Conservation (phyloP, 2,329 filamentous ascomycete genomes). For the Exophiala oligosperma region DNA sequence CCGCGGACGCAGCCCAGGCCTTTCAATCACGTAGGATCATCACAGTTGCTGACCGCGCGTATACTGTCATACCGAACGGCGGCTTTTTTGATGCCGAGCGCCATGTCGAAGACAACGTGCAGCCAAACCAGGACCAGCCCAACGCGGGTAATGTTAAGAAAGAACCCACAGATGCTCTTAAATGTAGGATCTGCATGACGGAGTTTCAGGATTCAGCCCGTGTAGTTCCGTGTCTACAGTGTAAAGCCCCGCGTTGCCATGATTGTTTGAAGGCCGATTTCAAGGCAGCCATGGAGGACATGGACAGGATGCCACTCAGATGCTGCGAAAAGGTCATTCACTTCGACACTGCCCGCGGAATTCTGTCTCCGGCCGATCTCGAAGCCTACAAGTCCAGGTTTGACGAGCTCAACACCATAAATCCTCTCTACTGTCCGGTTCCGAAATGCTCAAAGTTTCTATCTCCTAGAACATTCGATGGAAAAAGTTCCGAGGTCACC, state of each 20-base stretch:
- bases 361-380: slow-evolving; percentile 39
- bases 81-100: slow-evolving; percentile 3
- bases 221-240: slow-evolving; percentile 21
- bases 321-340: slow-evolving; percentile 48
- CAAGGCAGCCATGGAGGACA: slow-evolving; percentile 14
- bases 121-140: not conserved
- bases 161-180: not conserved
- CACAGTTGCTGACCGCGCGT: not conserved
- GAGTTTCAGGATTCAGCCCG: slow-evolving; percentile 8
- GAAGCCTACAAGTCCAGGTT: slow-evolving; percentile 44
- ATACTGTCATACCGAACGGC: slow-evolving; percentile 3
- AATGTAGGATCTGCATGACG: slow-evolving; percentile 15
- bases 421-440: slow-evolving; percentile 52
- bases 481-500: slow-evolving; percentile 29
- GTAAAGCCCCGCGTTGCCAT: slow-evolving; percentile 16
- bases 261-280: slow-evolving; percentile 21
- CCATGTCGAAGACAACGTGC: not conserved
- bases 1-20: slow-evolving; percentile 15
- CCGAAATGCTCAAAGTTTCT: slow-evolving; percentile 52
- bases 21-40: slow-evolving; percentile 5
- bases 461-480: slow-evolving; percentile 34
- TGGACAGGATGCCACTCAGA: slow-evolving; percentile 19
- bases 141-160: not conserved
- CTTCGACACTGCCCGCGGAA: slow-evolving; percentile 39
- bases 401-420: slow-evolving; percentile 48